Conservation (phyloP, 306 rosid genomes). For the Dryas alaskensis region DNA sequence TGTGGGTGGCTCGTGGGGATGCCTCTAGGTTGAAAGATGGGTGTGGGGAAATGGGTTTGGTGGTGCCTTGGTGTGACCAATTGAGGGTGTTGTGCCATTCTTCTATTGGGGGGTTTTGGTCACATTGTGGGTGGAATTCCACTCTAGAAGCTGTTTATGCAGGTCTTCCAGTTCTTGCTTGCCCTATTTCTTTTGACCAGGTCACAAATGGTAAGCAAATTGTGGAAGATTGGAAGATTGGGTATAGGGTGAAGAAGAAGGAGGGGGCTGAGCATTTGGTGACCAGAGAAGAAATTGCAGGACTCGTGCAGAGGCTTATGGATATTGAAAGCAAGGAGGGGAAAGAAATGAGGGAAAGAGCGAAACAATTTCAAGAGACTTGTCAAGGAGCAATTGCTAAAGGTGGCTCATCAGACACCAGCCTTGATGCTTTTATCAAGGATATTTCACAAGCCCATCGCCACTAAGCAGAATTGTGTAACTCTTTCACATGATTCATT, state of each 20-base stretch:
- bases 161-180: conserved; percentile 42
- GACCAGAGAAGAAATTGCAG: conserved; percentile 30
- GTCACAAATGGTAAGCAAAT: conserved; percentile 35
- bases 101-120: conserved; percentile 51
- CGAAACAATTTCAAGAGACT: conserved; percentile 16
- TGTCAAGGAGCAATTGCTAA: conserved; percentile 27
- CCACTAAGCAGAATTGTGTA: not conserved
- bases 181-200: conserved; percentile 42
- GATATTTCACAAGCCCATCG: not conserved
- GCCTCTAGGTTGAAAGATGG: conserved; percentile 17
- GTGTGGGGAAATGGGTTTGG: conserved; percentile 32
- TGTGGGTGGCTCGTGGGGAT: conserved; percentile 34
- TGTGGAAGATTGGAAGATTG: conserved; percentile 46
- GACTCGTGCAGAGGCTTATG: conserved; percentile 30
- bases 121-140: conserved; percentile 60
- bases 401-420: conserved; percentile 38
- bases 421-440: conserved; percentile 31
- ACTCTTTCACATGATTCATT: too few species aligned
- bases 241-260: conserved; percentile 37
- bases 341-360: conserved; percentile 23
- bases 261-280: conserved; percentile 10
- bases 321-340: conserved; percentile 17
- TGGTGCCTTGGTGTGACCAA: conserved; percentile 54
- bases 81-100: conserved; percentile 40
- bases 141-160: conserved; percentile 37